Conservation (phyloP, 305 asterid genomes). For the Solanum hybrid region DNA sequence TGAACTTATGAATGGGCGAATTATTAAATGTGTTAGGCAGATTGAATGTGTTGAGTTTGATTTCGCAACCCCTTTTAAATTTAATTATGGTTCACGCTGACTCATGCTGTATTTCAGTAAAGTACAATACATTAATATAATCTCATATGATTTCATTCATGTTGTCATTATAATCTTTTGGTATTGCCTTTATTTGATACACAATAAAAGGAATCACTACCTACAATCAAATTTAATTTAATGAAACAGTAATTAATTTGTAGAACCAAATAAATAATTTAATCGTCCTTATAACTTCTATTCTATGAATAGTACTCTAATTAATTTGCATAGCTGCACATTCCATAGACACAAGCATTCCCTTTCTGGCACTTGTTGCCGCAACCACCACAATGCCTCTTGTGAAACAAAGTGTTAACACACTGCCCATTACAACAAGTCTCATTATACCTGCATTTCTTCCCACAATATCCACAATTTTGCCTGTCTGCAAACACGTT, state of each 20-base stretch:
- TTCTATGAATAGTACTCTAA: not conserved
- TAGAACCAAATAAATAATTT: not conserved
- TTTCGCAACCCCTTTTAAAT: too few relatives aligned
- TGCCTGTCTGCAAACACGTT: constrained; percentile 10
- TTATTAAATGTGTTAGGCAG: too few relatives aligned
- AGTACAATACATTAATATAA: not conserved
- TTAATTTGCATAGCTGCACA: constrained; percentile 26
- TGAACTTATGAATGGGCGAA: too few relatives aligned
- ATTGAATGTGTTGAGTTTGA: too few relatives aligned
- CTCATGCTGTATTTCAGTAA: not conserved
- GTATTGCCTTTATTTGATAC: not conserved
- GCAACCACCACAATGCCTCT: constrained; percentile 21
- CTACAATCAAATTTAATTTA: not conserved
- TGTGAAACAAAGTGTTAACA: constrained; percentile 9
- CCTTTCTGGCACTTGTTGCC: constrained; percentile 17
- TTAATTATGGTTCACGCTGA: too few relatives aligned
- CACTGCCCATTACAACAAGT: constrained; percentile 21
- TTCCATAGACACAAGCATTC: constrained; percentile 17
- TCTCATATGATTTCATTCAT: not conserved
- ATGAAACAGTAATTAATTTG: not conserved
- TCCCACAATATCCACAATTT: constrained; percentile 20
- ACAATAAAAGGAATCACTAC: not conserved
- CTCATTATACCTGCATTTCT: constrained; percentile 15
- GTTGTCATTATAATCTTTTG: not conserved
- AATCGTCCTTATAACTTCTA: not conserved